Base-by-base conservation (phyloP, 2,329 filamentous ascomycete species). In the Samsoniella hepiali region DNA sequence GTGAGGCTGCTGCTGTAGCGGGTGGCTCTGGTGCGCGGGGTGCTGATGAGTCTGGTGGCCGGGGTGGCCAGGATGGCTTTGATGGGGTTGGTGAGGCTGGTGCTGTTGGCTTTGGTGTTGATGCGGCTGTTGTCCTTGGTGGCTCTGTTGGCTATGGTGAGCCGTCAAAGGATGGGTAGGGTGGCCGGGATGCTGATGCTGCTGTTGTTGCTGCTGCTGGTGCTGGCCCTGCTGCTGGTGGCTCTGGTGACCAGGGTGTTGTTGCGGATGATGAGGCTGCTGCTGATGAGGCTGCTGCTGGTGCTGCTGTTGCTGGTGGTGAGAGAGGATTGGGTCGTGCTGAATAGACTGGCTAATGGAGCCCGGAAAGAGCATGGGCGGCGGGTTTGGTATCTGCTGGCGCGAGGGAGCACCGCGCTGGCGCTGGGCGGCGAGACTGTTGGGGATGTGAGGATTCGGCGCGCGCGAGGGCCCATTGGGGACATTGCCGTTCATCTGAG, bases 401-500 rank as follows among this genome's bases (percentile, higher is more conserved):
- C 76, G 78, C 65, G 76, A 75, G 50, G 75, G 78, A 31, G 77
- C 79, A 49, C 73, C 77, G 68, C 77, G 81, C 69, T 81, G 75
- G 58, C 78, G 75, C 64, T 79, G 74, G 64, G 79, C 76, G 51
- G 29, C 44, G 67, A 81, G 77, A 49, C 81, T 77, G 68, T 81
- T 80, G 63, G 82, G 76, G 61, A 82, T 74, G 68, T 82, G 82
- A 59, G 76, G 70, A 63, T 76, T 77, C 38, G 79, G 76, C 22
- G 76, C 66, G 68, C 76, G 76, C 66, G 79, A 81, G 70, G 82
- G 69, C 62, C 82, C 76, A 72, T 79, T 82, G 66, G 78, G 72
- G 61, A 84, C 76, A 67, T 76, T 81, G 64, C 78, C 69, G 76
- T 80, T 71, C 76, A 82, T 74, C 53, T 81, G 73, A 29, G 77